Evolutionary conservation across 371 early-diverging fungal species (phyloP), one percentile per base, ranked within the genome.

Genomic region (Chytridium lagenaria): DNA sequence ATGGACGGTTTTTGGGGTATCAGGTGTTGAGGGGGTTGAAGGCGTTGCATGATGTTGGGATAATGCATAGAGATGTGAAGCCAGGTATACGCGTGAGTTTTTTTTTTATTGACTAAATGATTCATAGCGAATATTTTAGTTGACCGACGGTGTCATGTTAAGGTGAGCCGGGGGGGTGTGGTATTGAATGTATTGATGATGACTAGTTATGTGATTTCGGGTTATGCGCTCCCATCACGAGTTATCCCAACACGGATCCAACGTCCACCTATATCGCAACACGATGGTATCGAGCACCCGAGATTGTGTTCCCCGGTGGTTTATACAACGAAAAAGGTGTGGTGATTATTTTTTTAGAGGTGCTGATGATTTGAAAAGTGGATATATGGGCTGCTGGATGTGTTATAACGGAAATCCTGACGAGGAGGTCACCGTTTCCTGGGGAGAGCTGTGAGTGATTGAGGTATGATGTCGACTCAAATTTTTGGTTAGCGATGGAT

Each of bases 341-440:
- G 26, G 7, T 52, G 7, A 22, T 15, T 5, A 26, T 23, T 5
- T 52, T n/a, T 52, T 52, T n/a, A 26, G 5, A 52, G 12, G 55
- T 15, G 12, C 26, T 19, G 19, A 7, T 44, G 7, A 44, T 44
- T 44, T 44, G 19, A 52, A 80, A 83, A 26, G 86, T 87, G 0
- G 92, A 92, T 74, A 83, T 91, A 0, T 91, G 91, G 91, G 88
- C 90, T 19, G 83, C 89, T 10, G 92, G 92, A n/a, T 90, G 90
- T 80, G 85, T 92, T 26, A 88, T 92, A 74, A 89, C 90, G 7
- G 92, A 92, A 72, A 74, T 92, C 26, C 65, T 87, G 68, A 85
- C 85, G 30, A 83, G 86, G 23, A 84, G 85, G 67, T 85, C 86
- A n/a, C 79, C 86, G 63, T 88, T 86, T 72, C 85, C 84, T 2